phyloP scores from a whole-genome alignment of 2,329 filamentous ascomycete genomes.

The Fusarium illudens region DNA sequence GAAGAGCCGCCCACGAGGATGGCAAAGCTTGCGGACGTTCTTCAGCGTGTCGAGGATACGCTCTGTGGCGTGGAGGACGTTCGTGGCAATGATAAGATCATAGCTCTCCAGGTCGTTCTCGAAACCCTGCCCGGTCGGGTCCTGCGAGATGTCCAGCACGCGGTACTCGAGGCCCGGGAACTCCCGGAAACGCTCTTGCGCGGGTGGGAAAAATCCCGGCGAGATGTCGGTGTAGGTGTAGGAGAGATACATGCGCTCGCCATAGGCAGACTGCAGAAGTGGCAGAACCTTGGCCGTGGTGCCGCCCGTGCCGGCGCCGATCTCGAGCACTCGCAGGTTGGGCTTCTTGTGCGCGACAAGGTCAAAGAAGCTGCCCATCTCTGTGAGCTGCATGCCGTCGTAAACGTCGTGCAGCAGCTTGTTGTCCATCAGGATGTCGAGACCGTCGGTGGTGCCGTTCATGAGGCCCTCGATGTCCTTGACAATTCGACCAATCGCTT shows the following conservation, averaged over 20 bases:
- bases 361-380: neutral
- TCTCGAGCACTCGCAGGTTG: constrained; percentile 36
- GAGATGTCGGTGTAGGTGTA: constrained; percentile 45
- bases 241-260: neutral
- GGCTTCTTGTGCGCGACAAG: constrained; percentile 12
- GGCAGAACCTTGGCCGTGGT: constrained; percentile 42
- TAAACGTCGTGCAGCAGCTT: neutral
- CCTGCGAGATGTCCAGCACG: constrained; percentile 44
- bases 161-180: constrained; percentile 31
- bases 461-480: neutral
- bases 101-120: constrained; percentile 20
- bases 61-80: constrained; percentile 23
- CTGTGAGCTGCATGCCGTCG: neutral
- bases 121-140: constrained; percentile 41
- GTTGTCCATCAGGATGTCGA: neutral
- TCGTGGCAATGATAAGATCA: constrained; percentile 44
- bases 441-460: neutral
- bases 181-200: constrained; percentile 22
- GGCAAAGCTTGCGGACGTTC: neutral
- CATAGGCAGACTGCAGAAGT: constrained; percentile 7
- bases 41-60: neutral
- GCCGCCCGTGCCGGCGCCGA: constrained; percentile 45
- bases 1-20: neutral
- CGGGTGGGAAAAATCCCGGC: constrained; percentile 38
- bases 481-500: neutral